A percentile compares a stretch with the other conserved stretches of the same genome.
phyloP scores from a whole-genome alignment of 768 basidiomycete genomes.

The Russula brevipes region DNA sequence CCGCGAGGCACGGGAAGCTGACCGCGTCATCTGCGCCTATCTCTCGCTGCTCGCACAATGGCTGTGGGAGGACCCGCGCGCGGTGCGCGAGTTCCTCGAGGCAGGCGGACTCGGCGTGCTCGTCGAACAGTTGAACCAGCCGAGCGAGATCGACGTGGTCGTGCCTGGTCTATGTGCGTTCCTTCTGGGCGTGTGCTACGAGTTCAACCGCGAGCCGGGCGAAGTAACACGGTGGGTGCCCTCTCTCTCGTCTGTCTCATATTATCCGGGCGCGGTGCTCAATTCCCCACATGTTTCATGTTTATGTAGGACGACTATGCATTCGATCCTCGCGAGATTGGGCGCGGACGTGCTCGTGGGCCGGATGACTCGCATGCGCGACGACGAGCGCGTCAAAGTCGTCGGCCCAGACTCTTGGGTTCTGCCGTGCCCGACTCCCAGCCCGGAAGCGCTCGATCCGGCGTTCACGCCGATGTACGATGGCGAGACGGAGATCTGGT shows the following conservation, averaged over 20 bases:
- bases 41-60: slow-evolving; percentile 81
- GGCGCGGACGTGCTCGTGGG: slow-evolving; percentile 86
- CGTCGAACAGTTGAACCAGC: slow-evolving; percentile 91
- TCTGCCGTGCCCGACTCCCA: slow-evolving; percentile 42
- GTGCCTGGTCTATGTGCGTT: slow-evolving; percentile 90
- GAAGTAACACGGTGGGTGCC: slow-evolving; percentile 79
- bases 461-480: slow-evolving; percentile 35
- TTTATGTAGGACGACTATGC: slow-evolving; percentile 62
- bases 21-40: slow-evolving; percentile 81
- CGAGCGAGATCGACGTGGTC: slow-evolving; percentile 75
- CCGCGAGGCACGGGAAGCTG: slow-evolving; percentile 82
- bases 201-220: slow-evolving; percentile 92
- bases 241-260: slow-evolving; percentile 5
- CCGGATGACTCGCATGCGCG: slow-evolving; percentile 79
- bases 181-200: slow-evolving; percentile 89
- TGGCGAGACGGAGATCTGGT: slow-evolving; percentile 87
- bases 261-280: neutral
- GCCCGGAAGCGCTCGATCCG: slow-evolving; percentile 32
- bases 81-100: slow-evolving; percentile 84
- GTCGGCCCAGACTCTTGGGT: slow-evolving; percentile 85
- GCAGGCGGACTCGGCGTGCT: slow-evolving; percentile 87
- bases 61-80: slow-evolving; percentile 93
- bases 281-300: neutral
- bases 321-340: slow-evolving; percentile 85
- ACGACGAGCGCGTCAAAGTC: slow-evolving; percentile 89